Evolutionary conservation across 306 rosid species (phyloP).

Genomic region (Sechiopsis laciniata): DNA sequence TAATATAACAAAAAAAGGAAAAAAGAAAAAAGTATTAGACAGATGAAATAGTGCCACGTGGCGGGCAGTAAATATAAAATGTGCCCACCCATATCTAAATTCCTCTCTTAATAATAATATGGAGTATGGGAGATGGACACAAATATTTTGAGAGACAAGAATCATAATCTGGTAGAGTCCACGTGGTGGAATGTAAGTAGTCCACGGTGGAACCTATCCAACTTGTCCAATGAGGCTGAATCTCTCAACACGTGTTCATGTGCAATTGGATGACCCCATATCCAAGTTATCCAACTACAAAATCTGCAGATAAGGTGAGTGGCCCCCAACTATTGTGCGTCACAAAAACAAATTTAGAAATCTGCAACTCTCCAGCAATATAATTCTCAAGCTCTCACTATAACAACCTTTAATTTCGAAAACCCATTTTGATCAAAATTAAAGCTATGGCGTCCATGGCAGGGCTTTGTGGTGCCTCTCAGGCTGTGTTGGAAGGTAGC

Average conservation of each 20-base stretch:
- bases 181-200: conserved; percentile 30
- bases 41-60: too few species aligned
- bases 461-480: conserved; percentile 66
- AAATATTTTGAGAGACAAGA: neutral
- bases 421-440: neutral
- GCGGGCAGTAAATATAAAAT: too few species aligned
- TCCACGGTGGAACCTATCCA: conserved; percentile 58
- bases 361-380: neutral
- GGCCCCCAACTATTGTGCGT: conserved; percentile 29
- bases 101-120: too few species aligned
- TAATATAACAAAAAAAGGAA: too few species aligned
- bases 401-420: conserved; percentile 6
- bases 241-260: neutral
- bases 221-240: conserved; percentile 29
- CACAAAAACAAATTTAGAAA: conserved; percentile 42
- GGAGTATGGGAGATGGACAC: neutral
- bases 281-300: conserved; percentile 66
- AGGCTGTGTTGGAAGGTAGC: conserved; percentile 68
- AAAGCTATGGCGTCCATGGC: conserved; percentile 84
- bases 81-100: too few species aligned
- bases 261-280: conserved; percentile 42
- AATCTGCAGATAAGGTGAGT: conserved; percentile 57
- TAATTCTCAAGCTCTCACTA: neutral
- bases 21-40: too few species aligned
- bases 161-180: conserved; percentile 30